These are phyloP conservation scores for Podaxis pistillaris DNA, from an alignment of 768 basidiomycete genomes.

Conservation along the genomic window DNA sequence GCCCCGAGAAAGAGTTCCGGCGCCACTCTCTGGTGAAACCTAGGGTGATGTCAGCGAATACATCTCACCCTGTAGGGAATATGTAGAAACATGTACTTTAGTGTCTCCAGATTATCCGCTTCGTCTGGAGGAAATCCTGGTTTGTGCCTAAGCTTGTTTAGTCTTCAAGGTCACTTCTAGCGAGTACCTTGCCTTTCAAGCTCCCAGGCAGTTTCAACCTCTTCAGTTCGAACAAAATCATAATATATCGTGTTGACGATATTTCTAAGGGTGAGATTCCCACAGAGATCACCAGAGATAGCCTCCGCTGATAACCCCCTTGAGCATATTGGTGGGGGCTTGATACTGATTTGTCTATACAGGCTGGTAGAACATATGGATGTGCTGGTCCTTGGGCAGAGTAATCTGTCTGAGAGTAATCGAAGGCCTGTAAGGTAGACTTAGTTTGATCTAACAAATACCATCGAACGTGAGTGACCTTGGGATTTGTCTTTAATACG, in stretches of 20 bases:
- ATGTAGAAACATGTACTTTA: neutral
- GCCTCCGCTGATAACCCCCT: no score
- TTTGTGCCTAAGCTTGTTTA: neutral
- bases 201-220: slow-evolving; percentile 2
- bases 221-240: slow-evolving; percentile 5
- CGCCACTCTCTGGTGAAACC: slow-evolving; percentile 6
- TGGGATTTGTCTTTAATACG: no score
- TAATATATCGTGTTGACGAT: neutral
- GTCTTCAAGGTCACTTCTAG: no score
- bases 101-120: slow-evolving; percentile 1
- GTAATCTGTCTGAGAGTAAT: no score
- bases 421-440: no score
- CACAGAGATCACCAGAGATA: no score
- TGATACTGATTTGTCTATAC: no score
- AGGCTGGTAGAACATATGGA: no score
- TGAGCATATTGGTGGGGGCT: no score
- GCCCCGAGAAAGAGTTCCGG: slow-evolving; percentile 10
- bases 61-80: neutral
- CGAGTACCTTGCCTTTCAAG: slow-evolving; percentile 8
- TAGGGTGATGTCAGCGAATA: neutral
- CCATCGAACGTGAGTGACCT: no score
- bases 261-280: neutral
- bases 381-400: no score
- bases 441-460: no score
- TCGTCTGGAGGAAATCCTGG: slow-evolving; percentile 11